Conservation (phyloP, 2,329 filamentous ascomycete genomes). For the Dothiorella sarmentorum region DNA sequence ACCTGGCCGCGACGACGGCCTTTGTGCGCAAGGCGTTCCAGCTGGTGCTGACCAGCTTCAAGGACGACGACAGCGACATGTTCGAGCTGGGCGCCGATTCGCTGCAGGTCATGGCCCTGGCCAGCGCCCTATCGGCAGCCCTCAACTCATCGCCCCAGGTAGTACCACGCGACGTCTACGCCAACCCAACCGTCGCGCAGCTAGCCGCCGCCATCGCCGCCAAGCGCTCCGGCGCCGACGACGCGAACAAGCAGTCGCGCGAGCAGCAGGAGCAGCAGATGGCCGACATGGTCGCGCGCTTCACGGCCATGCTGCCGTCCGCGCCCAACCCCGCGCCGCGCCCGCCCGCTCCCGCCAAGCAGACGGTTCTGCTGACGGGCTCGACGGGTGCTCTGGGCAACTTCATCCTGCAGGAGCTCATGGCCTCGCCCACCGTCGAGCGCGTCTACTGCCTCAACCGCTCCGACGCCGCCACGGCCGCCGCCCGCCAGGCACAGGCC, state of each 20-base stretch:
- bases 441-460: slow-evolving; percentile 22
- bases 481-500: slow-evolving; percentile 1
- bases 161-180: slow-evolving; percentile 32
- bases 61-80: slow-evolving; percentile 28
- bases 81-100: slow-evolving; percentile 36
- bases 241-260: neutral
- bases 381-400: slow-evolving; percentile 22
- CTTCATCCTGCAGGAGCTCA: slow-evolving; percentile 20
- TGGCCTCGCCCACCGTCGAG: slow-evolving; percentile 15
- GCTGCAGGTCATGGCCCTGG: slow-evolving; percentile 29
- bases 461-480: neutral
- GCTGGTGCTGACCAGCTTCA: slow-evolving; percentile 17
- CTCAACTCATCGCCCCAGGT: slow-evolving; percentile 20
- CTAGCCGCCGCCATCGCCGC: slow-evolving; percentile 23
- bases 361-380: slow-evolving; percentile 22
- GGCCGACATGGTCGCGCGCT: slow-evolving; percentile 29
- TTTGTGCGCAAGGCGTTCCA: slow-evolving; percentile 22
- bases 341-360: neutral
- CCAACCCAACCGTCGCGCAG: slow-evolving; percentile 28
- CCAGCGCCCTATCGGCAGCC: slow-evolving; percentile 24
- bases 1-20: slow-evolving; percentile 16
- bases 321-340: neutral
- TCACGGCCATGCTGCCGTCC: slow-evolving; percentile 24
- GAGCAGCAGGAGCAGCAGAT: slow-evolving; percentile 24
- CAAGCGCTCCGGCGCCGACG: slow-evolving; percentile 19